Evolutionary conservation across 2,329 filamentous ascomycete species (phyloP), one percentile per base, ranked within the genome.

Genomic region (Coniochaeta sp.): DNA sequence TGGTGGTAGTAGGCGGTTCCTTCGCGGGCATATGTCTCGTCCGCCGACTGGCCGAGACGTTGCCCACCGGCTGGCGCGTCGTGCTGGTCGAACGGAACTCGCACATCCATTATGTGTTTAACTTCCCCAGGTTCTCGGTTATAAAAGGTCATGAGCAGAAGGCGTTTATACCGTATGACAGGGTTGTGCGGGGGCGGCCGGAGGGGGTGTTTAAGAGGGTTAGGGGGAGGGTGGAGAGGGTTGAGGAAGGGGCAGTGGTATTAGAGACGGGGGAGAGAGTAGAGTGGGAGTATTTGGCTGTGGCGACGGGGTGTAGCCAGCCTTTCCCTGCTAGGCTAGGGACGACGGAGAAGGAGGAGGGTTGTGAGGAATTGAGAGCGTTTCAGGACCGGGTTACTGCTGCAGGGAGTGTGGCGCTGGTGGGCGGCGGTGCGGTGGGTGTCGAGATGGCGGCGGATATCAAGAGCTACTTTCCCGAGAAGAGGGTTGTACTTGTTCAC

Each of bases 261-360:
- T 62, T 60, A 1, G 57, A 62, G 7, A 62, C 59, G 22, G 74
- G 70, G 3, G 65, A 73, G 45, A 61, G 66, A 20, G 63, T 83
- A 1, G 64, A 70, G 0, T 85, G 77, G 58, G 76, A 72, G 13
- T 79, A 74, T 52, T 65, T 83, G 3, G 69, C 79, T 13, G 61
- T 85, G 10, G 78, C 80, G 0, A 84, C 80, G 0, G 81, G 81
- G 0, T 71, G 75, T 0, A 61, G 67, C 1, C 67, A 67, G 1
- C 63, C 63, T 0, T 65, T 78, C 33, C 78, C 79, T 0, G 76
- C 73, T 7, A 71, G 77, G 2, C 70, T 79, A 0, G 66, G 65
- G 6, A 64, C 64, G 0, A 63, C 69, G 3, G 66, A 69, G 2
- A 78, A 75, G 52, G 49, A 53, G 0, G 66, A 69, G n/a, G 76